Percentiles rank a stretch among this genome's conserved stretches.
Evolutionary conservation across 345 rosid species (phyloP).

Genomic region (Salix udensis): DNA sequence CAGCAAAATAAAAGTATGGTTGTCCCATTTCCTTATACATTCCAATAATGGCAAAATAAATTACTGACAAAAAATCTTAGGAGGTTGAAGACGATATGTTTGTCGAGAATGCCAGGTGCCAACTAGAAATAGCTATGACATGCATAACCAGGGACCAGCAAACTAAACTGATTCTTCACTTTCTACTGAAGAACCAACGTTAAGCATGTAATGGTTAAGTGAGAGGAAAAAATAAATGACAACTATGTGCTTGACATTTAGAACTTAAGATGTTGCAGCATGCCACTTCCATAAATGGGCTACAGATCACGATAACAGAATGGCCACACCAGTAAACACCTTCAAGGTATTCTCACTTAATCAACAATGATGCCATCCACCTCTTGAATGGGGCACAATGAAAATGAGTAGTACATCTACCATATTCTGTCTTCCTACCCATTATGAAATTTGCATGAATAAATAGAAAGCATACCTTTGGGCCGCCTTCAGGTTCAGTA

Average conservation of each 20-base stretch:
- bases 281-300: background rate
- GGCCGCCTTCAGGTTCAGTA: background rate
- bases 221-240: background rate
- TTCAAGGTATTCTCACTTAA: background rate
- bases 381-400: background rate
- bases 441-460: background rate
- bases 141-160: background rate
- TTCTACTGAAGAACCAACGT: background rate
- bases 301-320: too few species aligned
- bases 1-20: background rate
- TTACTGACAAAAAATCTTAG: too few species aligned
- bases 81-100: background rate
- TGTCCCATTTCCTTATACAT: background rate
- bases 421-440: background rate
- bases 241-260: background rate
- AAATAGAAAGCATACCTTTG: background rate
- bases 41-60: background rate
- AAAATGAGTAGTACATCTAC: background rate
- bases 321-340: background rate
- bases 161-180: background rate
- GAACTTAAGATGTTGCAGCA: background rate
- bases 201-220: background rate
- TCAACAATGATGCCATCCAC: background rate
- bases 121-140: background rate
- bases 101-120: background rate